Conservation (phyloP, 2,329 filamentous ascomycete genomes). For the Triangularia setosa region DNA sequence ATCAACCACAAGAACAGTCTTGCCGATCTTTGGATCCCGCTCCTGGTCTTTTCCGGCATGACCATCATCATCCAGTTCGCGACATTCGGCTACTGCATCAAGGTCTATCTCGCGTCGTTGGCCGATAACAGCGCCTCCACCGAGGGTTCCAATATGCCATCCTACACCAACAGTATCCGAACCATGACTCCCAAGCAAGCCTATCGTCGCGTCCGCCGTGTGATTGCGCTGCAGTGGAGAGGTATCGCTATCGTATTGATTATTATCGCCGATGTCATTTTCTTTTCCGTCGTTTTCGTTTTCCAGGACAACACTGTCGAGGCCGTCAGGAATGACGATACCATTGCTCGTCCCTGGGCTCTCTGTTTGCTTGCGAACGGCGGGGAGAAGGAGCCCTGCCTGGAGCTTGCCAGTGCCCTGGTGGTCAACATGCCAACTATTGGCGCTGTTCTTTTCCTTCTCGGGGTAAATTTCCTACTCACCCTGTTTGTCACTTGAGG, state of each 20-base stretch:
- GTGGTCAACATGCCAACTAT: slow-evolving; percentile 74
- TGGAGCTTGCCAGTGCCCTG: slow-evolving; percentile 54
- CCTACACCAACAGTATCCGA: slow-evolving; percentile 70
- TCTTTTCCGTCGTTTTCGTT: slow-evolving; percentile 89
- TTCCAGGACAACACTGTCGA: slow-evolving; percentile 73
- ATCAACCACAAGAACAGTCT: slow-evolving; percentile 87
- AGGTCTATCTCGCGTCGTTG: slow-evolving; percentile 85
- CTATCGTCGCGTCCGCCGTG: slow-evolving; percentile 79
- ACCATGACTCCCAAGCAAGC: slow-evolving; percentile 81
- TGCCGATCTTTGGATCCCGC: slow-evolving; percentile 83
- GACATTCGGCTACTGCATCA: slow-evolving; percentile 89
- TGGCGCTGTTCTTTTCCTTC: slow-evolving; percentile 74
- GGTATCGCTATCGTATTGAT: slow-evolving; percentile 86
- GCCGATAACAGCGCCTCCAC: slow-evolving; percentile 68
- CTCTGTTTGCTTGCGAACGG: slow-evolving; percentile 59
- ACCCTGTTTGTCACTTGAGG: not conserved
- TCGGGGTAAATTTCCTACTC: slow-evolving; percentile 48
- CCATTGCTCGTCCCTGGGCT: slow-evolving; percentile 62
- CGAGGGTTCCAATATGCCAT: slow-evolving; percentile 67
- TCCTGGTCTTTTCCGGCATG: slow-evolving; percentile 71
- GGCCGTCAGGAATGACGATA: slow-evolving; percentile 50
- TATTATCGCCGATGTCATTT: slow-evolving; percentile 86
- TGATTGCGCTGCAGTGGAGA: slow-evolving; percentile 90
- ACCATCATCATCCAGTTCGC: slow-evolving; percentile 77
- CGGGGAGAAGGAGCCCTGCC: slow-evolving; percentile 64